Conservation (phyloP, 257 asterid genomes). For the Primulina tabacum region DNA sequence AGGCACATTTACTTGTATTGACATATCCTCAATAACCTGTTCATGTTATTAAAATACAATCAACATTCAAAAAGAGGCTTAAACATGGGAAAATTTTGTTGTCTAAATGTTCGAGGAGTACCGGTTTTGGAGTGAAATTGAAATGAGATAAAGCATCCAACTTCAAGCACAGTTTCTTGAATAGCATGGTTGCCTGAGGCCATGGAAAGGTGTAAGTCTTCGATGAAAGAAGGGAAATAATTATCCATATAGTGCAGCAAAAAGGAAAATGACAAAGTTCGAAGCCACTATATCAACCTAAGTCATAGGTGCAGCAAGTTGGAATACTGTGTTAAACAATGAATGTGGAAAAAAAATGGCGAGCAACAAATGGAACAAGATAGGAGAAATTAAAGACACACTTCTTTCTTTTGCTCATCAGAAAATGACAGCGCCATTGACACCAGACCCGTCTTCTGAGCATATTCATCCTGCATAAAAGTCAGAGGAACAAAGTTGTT, state of each 20-base stretch:
- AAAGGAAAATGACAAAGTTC: background rate
- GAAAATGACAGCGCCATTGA: conserved; percentile 68
- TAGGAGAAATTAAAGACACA: conserved; percentile 29
- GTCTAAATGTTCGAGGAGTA: conserved; percentile 31
- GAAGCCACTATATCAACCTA: background rate
- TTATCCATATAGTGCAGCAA: background rate
- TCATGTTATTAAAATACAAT: conserved; percentile 20
- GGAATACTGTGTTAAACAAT: background rate
- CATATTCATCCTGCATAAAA: conserved; percentile 79
- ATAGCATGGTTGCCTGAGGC: conserved; percentile 63
- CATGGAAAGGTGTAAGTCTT: conserved; percentile 8
- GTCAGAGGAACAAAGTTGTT: conserved; percentile 9
- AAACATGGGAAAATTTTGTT: background rate
- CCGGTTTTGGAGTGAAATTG: conserved; percentile 98
- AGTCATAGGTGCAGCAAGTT: background rate
- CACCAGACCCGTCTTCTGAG: conserved; percentile 88
- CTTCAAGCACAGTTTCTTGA: conserved; percentile 87
- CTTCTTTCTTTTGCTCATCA: conserved; percentile 94
- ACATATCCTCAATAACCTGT: conserved; percentile 92
- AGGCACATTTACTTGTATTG: conserved; percentile 89
- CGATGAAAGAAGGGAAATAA: background rate
- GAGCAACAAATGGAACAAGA: conserved; percentile 18
- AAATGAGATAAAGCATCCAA: conserved; percentile 97
- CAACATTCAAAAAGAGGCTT: conserved; percentile 13
- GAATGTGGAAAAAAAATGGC: background rate